phyloP scores from a whole-genome alignment of 2,329 filamentous ascomycete genomes.

The Aspergillus alliaceus region DNA sequence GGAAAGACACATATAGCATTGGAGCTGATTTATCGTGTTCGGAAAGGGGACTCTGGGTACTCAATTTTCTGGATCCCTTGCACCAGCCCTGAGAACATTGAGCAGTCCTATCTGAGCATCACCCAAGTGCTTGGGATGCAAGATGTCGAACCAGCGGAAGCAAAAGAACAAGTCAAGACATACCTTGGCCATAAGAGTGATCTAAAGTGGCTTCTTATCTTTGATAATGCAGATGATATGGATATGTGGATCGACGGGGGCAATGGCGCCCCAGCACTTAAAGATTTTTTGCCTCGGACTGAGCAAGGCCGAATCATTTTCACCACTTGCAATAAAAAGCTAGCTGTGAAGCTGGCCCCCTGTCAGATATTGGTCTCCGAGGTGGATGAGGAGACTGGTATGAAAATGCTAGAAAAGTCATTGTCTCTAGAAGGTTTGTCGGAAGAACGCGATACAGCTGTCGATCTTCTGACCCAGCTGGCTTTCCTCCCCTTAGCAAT shows the following conservation, averaged over 20 bases:
- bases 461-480: constrained; percentile 17
- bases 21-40: constrained; percentile 24
- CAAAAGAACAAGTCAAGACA: constrained; percentile 1
- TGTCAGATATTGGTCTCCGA: constrained; percentile 21
- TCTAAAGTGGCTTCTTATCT: not conserved
- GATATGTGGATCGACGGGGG: not conserved
- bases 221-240: not conserved
- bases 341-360: constrained; percentile 19
- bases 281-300: not conserved
- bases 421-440: not conserved
- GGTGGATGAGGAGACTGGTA: constrained; percentile 13
- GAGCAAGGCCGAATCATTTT: constrained; percentile 13
- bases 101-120: constrained; percentile 15
- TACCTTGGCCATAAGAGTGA: not conserved
- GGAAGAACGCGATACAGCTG: constrained; percentile 1
- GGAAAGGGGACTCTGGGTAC: constrained; percentile 15
- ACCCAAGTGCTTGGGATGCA: not conserved
- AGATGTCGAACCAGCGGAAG: not conserved
- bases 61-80: constrained; percentile 29
- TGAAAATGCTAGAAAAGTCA: not conserved
- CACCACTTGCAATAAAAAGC: constrained; percentile 27
- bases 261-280: not conserved
- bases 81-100: constrained; percentile 18
- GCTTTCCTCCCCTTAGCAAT: constrained; percentile 29
- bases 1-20: constrained; percentile 30